A percentile compares a stretch with the other conserved stretches of the same genome.
These are phyloP conservation scores for Saccharomycopsis guyanensis DNA, from an alignment of 805 yeast species.

Conservation along the genomic window DNA sequence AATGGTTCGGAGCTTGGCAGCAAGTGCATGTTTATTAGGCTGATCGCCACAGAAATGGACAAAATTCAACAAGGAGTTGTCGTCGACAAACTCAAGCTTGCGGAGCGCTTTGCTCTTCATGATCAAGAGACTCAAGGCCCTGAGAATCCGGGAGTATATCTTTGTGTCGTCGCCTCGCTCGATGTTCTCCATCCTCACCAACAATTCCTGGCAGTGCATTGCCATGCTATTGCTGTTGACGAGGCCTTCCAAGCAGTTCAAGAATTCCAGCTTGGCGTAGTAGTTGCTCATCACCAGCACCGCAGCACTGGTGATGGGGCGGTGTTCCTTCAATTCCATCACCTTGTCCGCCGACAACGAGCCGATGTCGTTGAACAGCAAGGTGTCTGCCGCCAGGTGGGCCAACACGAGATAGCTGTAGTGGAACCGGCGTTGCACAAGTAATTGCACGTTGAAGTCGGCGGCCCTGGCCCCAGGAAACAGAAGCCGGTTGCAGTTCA, in stretches of 20 bases:
- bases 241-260: not conserved
- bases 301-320: not conserved
- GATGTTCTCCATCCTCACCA: not conserved
- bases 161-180: not conserved
- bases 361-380: too few relatives aligned
- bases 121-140: not conserved
- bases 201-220: not conserved
- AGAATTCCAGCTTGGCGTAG: not conserved
- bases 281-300: not conserved
- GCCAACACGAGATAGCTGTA: too few relatives aligned
- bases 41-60: not conserved
- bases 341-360: too few relatives aligned
- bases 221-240: not conserved
- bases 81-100: not conserved
- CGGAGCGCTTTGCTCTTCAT: not conserved
- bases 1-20: not conserved
- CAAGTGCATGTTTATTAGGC: too few relatives aligned
- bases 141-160: too few relatives aligned
- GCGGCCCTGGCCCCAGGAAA: not conserved
- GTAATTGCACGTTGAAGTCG: not conserved
- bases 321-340: too few relatives aligned
- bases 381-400: too few relatives aligned
- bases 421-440: not conserved
- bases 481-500: not conserved
- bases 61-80: not conserved